Conservation (phyloP, 805 yeast species). For the Lachancea waltii region DNA sequence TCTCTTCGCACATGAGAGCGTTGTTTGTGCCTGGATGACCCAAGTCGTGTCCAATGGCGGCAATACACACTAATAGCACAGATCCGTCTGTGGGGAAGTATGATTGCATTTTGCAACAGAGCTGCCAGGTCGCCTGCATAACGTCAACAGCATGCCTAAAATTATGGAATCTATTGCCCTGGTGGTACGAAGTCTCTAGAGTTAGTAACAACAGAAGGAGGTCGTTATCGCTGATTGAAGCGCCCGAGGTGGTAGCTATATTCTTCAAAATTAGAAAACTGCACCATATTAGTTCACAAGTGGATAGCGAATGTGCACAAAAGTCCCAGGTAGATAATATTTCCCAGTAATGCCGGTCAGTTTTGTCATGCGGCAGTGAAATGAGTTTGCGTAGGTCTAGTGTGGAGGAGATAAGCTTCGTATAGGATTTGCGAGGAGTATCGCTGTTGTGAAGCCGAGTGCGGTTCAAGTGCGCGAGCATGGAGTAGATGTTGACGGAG, state of each 20-base stretch:
- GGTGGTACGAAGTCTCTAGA: conserved; percentile 71
- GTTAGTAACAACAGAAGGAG: conserved; percentile 56
- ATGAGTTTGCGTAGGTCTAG: conserved; percentile 6
- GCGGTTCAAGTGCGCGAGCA: conserved; percentile 22
- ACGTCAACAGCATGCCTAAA: conserved; percentile 96
- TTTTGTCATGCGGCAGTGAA: conserved; percentile 6
- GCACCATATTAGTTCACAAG: conserved; percentile 26
- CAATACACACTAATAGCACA: conserved; percentile 56
- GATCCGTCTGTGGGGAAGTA: conserved; percentile 35
- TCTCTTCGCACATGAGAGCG: conserved; percentile 50
- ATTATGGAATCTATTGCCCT: conserved; percentile 88
- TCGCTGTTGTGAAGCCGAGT: conserved; percentile 1
- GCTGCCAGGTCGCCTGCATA: conserved; percentile 77
- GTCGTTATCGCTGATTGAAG: conserved; percentile 35
- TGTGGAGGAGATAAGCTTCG: conserved; percentile 1
- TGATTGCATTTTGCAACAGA: conserved; percentile 26
- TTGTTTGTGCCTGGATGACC: conserved; percentile 97
- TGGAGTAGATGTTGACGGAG: conserved; percentile 24
- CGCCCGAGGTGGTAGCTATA: conserved; percentile 16
- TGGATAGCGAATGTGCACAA: conserved; percentile 23
- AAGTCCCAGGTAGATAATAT: conserved; percentile 27
- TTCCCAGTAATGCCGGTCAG: conserved; percentile 15
- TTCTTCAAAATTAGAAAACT: conserved; percentile 21
- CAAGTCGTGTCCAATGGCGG: conserved; percentile 91
- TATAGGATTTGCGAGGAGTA: neutral